Evolutionary conservation across 345 rosid species (phyloP).

Genomic region (Populus ilicifolia): DNA sequence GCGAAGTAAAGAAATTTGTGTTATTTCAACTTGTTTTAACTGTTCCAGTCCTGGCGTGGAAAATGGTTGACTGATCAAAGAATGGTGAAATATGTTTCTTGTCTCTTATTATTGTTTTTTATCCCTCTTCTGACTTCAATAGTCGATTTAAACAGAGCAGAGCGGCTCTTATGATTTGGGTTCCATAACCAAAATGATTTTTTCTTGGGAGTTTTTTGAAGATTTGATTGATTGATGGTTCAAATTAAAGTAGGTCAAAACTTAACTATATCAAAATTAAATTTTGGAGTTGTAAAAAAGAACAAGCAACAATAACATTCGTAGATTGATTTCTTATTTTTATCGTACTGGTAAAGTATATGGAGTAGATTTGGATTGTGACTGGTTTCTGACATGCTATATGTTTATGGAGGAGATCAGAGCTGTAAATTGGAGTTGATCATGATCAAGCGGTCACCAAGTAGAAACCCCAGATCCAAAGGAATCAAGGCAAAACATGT

Average conservation of each 20-base stretch:
- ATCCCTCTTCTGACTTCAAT: background rate
- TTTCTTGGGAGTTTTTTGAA: background rate
- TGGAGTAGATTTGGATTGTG: background rate
- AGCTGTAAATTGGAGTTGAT: conserved; percentile 7
- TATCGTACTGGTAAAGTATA: background rate
- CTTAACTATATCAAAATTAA: background rate
- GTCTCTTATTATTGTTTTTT: background rate
- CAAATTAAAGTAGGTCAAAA: background rate
- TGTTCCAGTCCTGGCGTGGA: background rate
- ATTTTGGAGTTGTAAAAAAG: background rate
- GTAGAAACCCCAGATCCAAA: conserved; percentile 66
- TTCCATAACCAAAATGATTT: background rate
- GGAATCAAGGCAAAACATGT: conserved; percentile 63
- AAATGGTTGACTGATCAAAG: background rate
- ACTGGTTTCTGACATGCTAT: conserved; percentile 6
- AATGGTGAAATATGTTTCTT: background rate
- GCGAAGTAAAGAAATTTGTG: background rate
- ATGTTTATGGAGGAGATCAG: background rate
- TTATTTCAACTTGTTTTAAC: background rate
- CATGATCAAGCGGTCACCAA: conserved; percentile 59
- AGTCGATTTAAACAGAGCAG: background rate
- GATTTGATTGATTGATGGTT: background rate
- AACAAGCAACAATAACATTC: background rate
- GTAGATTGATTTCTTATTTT: background rate
- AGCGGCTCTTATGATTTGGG: background rate